Evolutionary conservation across 345 rosid species (phyloP).

Genomic region (Pistacia integerrima): DNA sequence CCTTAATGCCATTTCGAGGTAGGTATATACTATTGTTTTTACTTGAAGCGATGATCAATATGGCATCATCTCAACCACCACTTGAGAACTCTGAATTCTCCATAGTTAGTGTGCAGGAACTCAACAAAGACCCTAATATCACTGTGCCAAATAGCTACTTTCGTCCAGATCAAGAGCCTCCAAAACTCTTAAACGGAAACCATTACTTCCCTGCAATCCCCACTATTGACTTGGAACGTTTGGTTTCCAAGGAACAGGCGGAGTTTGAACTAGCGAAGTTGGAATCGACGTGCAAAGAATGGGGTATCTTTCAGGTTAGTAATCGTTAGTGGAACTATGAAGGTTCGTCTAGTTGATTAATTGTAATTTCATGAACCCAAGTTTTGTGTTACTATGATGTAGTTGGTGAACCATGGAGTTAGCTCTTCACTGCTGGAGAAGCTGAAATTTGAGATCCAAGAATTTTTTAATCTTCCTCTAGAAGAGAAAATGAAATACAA

Average conservation of each 20-base stretch:
- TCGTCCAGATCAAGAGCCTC: background rate
- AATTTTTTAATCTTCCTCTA: constrained; percentile 32
- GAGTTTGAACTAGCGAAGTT: constrained; percentile 28
- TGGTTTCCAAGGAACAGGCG: constrained; percentile 22
- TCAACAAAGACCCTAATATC: constrained; percentile 24
- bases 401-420: constrained; percentile 46
- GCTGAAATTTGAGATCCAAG: constrained; percentile 28
- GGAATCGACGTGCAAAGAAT: constrained; percentile 34
- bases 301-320: constrained; percentile 48
- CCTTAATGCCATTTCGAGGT: background rate
- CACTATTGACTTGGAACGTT: constrained; percentile 27
- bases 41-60: background rate
- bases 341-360: no score
- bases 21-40: background rate
- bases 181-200: background rate
- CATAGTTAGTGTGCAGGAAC: constrained; percentile 27
- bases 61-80: constrained; percentile 19
- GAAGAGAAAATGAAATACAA: constrained; percentile 22
- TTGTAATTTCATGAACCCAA: background rate
- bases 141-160: constrained; percentile 10
- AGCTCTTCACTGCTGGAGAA: constrained; percentile 14
- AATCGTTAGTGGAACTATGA: no score
- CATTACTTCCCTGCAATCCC: constrained; percentile 14
- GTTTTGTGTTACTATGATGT: background rate
- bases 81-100: background rate